phyloP scores from a whole-genome alignment of 768 basidiomycete genomes.

The Pleurotus salmoneostramineus region DNA sequence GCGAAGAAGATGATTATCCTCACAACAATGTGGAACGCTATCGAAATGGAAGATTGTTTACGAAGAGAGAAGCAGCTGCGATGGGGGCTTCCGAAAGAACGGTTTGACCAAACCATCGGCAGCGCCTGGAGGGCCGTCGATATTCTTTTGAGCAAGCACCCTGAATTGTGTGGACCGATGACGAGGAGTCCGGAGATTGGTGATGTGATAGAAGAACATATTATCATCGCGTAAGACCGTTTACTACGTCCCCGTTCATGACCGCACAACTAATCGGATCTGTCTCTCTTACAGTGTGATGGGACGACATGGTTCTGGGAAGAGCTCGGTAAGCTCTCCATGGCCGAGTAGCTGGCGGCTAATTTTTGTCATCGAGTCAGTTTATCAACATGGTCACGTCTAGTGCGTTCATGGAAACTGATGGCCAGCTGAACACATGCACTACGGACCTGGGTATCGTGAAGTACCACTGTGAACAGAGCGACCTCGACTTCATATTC shows the following conservation, averaged over 20 bases:
- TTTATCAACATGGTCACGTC: slow-evolving; percentile 5
- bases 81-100: slow-evolving; percentile 11
- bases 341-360: not conserved
- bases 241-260: not conserved
- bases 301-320: slow-evolving; percentile 2
- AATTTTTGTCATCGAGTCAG: not conserved
- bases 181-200: slow-evolving; percentile 8
- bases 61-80: slow-evolving; percentile 16
- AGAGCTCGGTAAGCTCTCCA: slow-evolving; percentile 2
- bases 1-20: slow-evolving; percentile 14
- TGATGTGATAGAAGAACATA: slow-evolving; percentile 7
- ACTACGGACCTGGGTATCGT: slow-evolving; percentile 3
- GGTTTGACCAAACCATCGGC: slow-evolving; percentile 12
- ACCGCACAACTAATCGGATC: not conserved
- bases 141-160: not conserved
- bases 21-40: slow-evolving; percentile 26
- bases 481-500: slow-evolving; percentile 7
- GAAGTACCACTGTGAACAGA: slow-evolving; percentile 4
- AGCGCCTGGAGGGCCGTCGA: slow-evolving; percentile 16
- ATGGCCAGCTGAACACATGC: not conserved
- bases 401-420: not conserved
- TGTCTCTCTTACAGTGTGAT: not conserved
- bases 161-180: not conserved
- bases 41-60: slow-evolving; percentile 6
- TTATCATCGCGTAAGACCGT: slow-evolving; percentile 8